Base-by-base conservation (phyloP, 495 filamentous ascomycete genomes). In the Penicillium goetzii region DNA sequence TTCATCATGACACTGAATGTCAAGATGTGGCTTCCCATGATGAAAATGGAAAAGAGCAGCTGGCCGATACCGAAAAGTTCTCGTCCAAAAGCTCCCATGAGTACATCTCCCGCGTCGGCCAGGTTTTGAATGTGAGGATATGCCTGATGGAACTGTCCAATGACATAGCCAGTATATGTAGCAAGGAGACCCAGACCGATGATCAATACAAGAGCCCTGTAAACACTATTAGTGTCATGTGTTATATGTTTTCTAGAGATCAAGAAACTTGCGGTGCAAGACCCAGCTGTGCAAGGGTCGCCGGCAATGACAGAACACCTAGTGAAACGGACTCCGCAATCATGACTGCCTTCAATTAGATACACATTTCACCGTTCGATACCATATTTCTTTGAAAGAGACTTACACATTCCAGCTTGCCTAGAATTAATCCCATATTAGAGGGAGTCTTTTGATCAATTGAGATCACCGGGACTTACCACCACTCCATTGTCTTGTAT, bases 11-110 rank as follows among this genome's bases (percentile, higher is more conserved):
- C 89, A 36, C 78, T 75, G 49, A 90, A 76, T 66, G 92, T 88
- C 64, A 88, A 82, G 0, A 92, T 81, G 67, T 93, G 91, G 17
- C 87, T 89, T 21, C 83, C 90, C 77, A 90, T 88, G 60, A 90
- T 85, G 77, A 93, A 92, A 41, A 89, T 72, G 34, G 92, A 82
- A 72, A 91, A 87, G 50, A 91, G 62, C 11, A 85, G 74, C 64
- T 90, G 88, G 63, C 84, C 87, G 47, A 75, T 73, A 8, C 85
- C 86, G 61, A 89, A 79, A 23, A 93, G 62, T 60, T 88, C 84
- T 47, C 87, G 85, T 0, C 89, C 89, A 33, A 85, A 74, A 4
- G 67, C 76, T 5, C 89, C 90, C 70, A 87, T 80, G 47, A 92
- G 78, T 59, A 94, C 75, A 26, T 84, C 74, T n/a, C 88, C 88